Conservation (phyloP, 495 filamentous ascomycete species). For the Neurospora sp. region DNA sequence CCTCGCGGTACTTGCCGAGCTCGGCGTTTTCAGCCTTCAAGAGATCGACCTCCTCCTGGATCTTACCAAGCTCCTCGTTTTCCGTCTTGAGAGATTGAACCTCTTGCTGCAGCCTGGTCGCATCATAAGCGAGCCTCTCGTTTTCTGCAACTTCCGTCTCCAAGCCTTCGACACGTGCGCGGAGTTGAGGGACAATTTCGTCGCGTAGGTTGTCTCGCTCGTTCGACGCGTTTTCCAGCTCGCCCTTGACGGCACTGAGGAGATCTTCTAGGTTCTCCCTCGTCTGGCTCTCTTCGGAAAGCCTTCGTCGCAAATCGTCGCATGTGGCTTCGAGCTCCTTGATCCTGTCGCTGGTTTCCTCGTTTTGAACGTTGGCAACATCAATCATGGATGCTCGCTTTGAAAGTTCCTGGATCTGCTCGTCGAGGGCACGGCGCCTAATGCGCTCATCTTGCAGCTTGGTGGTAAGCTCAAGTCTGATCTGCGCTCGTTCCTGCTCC, state of each 20-base stretch:
- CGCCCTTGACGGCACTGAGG: conserved; percentile 67
- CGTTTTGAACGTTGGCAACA: conserved; percentile 32
- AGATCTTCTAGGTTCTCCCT: conserved; percentile 94
- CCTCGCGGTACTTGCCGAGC: background rate
- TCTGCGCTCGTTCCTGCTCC: conserved; percentile 84
- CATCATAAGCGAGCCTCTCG: conserved; percentile 62
- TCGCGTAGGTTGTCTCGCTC: conserved; percentile 89
- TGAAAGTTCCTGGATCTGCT: conserved; percentile 71
- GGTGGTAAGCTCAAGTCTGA: conserved; percentile 71
- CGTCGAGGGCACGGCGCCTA: conserved; percentile 63
- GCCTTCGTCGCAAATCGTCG: conserved; percentile 69
- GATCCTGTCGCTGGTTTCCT: conserved; percentile 43
- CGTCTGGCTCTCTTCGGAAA: conserved; percentile 74
- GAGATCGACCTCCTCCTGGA: conserved; percentile 1
- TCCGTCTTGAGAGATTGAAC: conserved; percentile 58
- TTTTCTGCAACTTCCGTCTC: conserved; percentile 57
- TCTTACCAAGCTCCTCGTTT: conserved; percentile 28
- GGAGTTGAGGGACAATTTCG: conserved; percentile 66
- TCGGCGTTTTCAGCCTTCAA: conserved; percentile 1
- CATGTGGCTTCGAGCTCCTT: conserved; percentile 70
- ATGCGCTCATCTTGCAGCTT: conserved; percentile 78
- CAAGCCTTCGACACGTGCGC: conserved; percentile 64
- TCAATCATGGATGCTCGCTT: conserved; percentile 55
- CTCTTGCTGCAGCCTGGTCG: conserved; percentile 71
- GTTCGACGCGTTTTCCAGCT: conserved; percentile 71